phyloP scores from a whole-genome alignment of 2,329 filamentous ascomycete species.

The Aspergillus clavatus region DNA sequence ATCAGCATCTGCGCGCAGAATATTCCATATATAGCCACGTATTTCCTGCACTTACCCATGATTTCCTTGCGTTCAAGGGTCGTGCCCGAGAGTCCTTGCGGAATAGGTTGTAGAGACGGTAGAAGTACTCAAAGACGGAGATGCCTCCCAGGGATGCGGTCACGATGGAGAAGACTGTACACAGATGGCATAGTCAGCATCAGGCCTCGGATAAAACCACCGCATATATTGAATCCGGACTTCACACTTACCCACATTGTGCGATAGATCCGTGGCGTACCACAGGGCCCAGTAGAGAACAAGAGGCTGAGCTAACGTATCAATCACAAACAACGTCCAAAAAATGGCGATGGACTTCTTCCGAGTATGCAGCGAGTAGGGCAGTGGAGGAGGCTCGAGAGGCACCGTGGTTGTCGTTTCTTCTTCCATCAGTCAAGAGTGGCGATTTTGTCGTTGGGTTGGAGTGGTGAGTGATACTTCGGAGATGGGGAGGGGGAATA shows the following conservation, averaged over 20 bases:
- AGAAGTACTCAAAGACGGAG: constrained; percentile 42
- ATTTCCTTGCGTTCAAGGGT: constrained; percentile 39
- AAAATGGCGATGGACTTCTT: constrained; percentile 55
- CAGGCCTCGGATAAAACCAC: background rate
- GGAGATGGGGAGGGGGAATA: background rate
- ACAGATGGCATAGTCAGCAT: background rate
- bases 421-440: constrained; percentile 29
- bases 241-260: constrained; percentile 35
- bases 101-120: constrained; percentile 37
- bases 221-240: background rate
- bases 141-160: constrained; percentile 39
- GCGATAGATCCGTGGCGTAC: constrained; percentile 50
- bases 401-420: constrained; percentile 18
- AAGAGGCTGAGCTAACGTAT: constrained; percentile 56
- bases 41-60: constrained; percentile 31
- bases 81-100: constrained; percentile 34
- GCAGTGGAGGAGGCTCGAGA: constrained; percentile 45
- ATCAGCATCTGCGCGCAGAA: constrained; percentile 1
- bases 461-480: background rate
- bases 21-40: too few species aligned
- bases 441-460: background rate
- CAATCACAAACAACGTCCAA: constrained; percentile 56
- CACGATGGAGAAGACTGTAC: constrained; percentile 41
- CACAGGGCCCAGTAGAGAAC: constrained; percentile 58
- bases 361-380: constrained; percentile 52